phyloP scores from a whole-genome alignment of 1,139 yeast genomes.

The Hemisphaericaspora subhashii region DNA sequence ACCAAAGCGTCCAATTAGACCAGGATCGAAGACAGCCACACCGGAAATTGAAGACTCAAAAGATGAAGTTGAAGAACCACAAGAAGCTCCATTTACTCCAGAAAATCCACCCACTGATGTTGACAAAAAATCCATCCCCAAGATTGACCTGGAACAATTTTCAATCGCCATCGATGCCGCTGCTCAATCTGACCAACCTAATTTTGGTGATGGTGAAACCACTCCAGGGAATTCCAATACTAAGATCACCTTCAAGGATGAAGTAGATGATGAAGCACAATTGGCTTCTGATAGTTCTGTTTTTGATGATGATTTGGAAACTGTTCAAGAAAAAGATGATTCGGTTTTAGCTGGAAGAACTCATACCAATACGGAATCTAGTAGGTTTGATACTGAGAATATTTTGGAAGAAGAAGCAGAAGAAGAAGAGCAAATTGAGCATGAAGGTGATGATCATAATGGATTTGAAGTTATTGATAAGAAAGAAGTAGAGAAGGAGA shows the following conservation, averaged over 20 bases:
- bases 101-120: not conserved
- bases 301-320: constrained; percentile 37
- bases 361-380: not conserved
- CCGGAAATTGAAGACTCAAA: no score
- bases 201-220: constrained; percentile 32
- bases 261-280: constrained; percentile 22
- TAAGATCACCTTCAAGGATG: constrained; percentile 33
- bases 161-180: not conserved
- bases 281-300: constrained; percentile 21
- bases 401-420: not conserved
- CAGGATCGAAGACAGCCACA: not conserved
- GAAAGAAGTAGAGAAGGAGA: not conserved
- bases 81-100: no score
- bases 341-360: not conserved
- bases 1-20: not conserved
- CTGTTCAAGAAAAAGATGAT: constrained; percentile 31
- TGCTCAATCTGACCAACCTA: not conserved
- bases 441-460: no score
- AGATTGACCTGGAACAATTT: no score
- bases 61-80: no score
- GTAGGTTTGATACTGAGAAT: not conserved
- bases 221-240: constrained; percentile 39
- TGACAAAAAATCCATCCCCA: no score
- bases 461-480: not conserved
- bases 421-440: not conserved